phyloP scores from a whole-genome alignment of 768 basidiomycete species.

The Termitomyces sp. region DNA sequence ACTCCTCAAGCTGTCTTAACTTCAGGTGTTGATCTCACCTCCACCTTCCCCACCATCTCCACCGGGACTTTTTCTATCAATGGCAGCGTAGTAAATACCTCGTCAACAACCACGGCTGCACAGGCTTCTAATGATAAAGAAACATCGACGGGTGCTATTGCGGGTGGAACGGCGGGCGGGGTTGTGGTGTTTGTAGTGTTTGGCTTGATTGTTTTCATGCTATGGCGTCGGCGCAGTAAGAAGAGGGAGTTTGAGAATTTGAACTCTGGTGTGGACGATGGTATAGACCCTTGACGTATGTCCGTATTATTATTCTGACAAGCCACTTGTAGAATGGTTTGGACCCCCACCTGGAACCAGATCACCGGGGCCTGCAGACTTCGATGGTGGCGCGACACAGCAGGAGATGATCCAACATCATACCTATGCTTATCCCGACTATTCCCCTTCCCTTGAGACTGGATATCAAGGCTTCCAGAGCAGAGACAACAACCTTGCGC shows the following conservation, averaged over 20 bases:
- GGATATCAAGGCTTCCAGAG: not conserved
- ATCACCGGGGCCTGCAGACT: conserved; percentile 2
- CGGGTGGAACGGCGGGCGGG: not conserved
- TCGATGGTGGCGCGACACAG: not conserved
- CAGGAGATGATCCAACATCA: not conserved
- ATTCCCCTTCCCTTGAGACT: not conserved
- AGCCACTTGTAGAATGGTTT: conserved; percentile 1
- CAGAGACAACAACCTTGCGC: not conserved
- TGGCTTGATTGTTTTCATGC: not conserved
- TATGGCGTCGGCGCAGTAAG: not conserved
- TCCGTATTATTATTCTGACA: not conserved
- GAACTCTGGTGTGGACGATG: not conserved
- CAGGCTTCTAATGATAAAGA: not conserved
- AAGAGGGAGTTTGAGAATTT: not conserved
- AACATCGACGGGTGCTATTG: not conserved
- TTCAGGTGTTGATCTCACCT: not conserved
- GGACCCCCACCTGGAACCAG: conserved; percentile 5
- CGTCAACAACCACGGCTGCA: not conserved
- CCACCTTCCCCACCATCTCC: not conserved
- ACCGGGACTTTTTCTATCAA: not conserved
- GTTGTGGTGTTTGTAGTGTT: not conserved
- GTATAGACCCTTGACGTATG: not conserved
- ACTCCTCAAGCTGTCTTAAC: not conserved
- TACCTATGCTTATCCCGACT: not conserved
- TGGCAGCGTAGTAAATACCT: not conserved